Base-by-base conservation (phyloP, 495 filamentous ascomycete genomes). In the Terfezia boudieri region DNA sequence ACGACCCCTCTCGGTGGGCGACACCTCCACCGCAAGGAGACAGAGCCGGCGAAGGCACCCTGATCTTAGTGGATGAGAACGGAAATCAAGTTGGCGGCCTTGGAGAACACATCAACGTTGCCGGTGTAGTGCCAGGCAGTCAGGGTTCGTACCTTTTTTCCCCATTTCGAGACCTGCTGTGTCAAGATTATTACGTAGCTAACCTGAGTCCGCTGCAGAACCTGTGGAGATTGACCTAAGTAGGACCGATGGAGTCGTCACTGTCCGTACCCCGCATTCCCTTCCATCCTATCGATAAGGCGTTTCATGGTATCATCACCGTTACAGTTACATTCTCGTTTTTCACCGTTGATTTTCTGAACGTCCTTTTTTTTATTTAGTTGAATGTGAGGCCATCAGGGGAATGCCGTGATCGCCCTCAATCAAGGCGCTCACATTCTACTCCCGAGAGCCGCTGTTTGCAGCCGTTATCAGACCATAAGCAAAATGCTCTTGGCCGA, bases 41-140 rank as follows among this genome's bases (percentile, higher is more conserved):
- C 26, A 1, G 26, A 32, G 26, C 26, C 4, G 26, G 26, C 26
- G 26, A 32, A 32, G 71, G 63, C 67, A 67, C 56, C 55, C 72
- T 98, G 56, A 90, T 96, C n/a, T 72, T 98, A 3, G 71, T 96
- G 32, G 85, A 98, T 56, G 89, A 96, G 58, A 80, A 98, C 72
- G 90, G 86, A 51, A 89, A 82, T 65, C 82, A 96, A 6, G 86
- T 98, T 16, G 92, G 90, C 35, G 90, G 95, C 64, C 72, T 98
- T 56, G 73, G 78, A 26, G 84, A 89, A 48, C 84, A 81, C 8
- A 89, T 86, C 61, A 70, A 87, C 49, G 71, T 94, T 35, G 73
- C 87, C 17, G 90, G 90, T 59, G 75, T 98, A 53, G 75, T 82
- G 58, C 77, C 78, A 26, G 90, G 90, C 37, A 89, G 83, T 22